Base-by-base conservation (phyloP, 768 basidiomycete species). In the Podaxis sp. region DNA sequence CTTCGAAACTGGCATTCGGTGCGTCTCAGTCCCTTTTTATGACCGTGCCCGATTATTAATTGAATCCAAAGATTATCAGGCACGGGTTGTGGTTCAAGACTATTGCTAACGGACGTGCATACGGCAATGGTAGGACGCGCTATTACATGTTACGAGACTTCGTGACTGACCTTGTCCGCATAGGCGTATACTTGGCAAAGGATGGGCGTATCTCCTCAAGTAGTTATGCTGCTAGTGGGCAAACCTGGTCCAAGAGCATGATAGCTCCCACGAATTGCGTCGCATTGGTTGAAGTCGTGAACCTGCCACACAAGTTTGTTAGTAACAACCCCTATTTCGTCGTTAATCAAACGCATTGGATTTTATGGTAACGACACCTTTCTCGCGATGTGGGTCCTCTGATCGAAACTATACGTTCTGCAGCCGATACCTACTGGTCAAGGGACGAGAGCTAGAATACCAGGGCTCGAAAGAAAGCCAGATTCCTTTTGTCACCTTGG, bases 1-100 rank as follows among this genome's bases (percentile, higher is more conserved):
- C 66, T 85, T 27, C 77, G 72, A 63, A 90, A 90, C 64, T 90
- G 88, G 88, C 88, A 90, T 70, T 87, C 87, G 25, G 88, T 87
- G 71, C 33, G 79, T 58, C 15, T 64, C 22, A 2, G 40, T 12
- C 17, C 38, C n/a, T 37, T 61, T 63, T 57, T n/a, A 56, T 25
- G 7, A 1, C 24, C 27, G n/a, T 1, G 22, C 43, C 33, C 27
- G 33, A n/a, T 8, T 24, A 15, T 29, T 33, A 13, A 54, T 22
- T 55, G 37, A 0, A 6, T 13, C 19, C 17, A 19, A 63, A 88
- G 87, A 89, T 90, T 61, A 84, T 91, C 52, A 82, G 88, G 15
- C 85, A 90, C 69, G 89, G 89, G 2, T 75, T 91, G 6, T 89
- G 88, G 85, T 85, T 76, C 71, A 84, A 82, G 70, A 70, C 70